Evolutionary conservation across 2,329 filamentous ascomycete genomes (phyloP).

Genomic region (Alternaria arborescens): DNA sequence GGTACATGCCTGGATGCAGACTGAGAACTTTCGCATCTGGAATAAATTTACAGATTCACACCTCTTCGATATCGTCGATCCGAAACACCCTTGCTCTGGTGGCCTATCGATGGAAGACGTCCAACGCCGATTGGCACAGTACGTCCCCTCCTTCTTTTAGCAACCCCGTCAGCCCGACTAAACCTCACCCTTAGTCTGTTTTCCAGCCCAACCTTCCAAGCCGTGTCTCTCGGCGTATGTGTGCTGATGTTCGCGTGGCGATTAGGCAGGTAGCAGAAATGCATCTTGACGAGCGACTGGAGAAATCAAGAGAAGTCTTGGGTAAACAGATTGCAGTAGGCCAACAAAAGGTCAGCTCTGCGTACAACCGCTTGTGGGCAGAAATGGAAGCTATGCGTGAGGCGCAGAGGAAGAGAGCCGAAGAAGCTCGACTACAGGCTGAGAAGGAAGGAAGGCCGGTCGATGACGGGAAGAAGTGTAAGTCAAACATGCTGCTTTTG

Average conservation of each 20-base stretch:
- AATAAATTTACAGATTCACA: slow-evolving; percentile 76
- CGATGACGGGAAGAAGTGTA: slow-evolving; percentile 35
- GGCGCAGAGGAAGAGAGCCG: slow-evolving; percentile 70
- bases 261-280: slow-evolving; percentile 83
- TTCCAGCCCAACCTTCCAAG: slow-evolving; percentile 40
- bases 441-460: slow-evolving; percentile 37
- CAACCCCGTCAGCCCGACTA: slow-evolving; percentile 33
- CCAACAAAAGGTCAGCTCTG: slow-evolving; percentile 83
- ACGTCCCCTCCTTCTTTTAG: slow-evolving; percentile 31
- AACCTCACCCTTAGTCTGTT: slow-evolving; percentile 39
- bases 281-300: slow-evolving; percentile 89
- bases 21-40: slow-evolving; percentile 93
- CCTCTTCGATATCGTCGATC: slow-evolving; percentile 93
- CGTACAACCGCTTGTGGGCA: slow-evolving; percentile 87
- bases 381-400: slow-evolving; percentile 87
- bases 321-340: slow-evolving; percentile 90
- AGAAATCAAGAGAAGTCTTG: slow-evolving; percentile 81
- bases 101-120: slow-evolving; percentile 94
- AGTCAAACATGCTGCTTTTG: not conserved
- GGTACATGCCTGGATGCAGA: slow-evolving; percentile 85
- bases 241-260: slow-evolving; percentile 50
- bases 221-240: slow-evolving; percentile 40
- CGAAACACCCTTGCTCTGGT: slow-evolving; percentile 90
- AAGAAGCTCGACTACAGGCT: slow-evolving; percentile 61
- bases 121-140: slow-evolving; percentile 82